Evolutionary conservation across 805 yeast genomes (phyloP).

Genomic region (Sungouiella blattae): DNA sequence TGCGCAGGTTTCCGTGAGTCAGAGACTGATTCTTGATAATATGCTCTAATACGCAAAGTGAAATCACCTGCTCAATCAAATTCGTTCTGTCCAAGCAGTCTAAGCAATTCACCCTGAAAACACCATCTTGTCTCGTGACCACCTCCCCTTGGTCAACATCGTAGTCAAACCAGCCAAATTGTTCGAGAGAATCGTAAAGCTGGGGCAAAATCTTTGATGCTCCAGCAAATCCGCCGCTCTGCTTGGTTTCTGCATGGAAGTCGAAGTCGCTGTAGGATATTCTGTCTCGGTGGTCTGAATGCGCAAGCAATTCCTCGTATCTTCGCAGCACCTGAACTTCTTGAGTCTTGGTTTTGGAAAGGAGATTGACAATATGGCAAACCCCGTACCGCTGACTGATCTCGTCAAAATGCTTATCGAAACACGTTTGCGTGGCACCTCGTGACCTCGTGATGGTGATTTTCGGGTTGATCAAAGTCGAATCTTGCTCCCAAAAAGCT

Average conservation of each 20-base stretch:
- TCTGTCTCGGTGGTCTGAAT: slow-evolving; percentile 27
- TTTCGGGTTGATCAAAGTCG: slow-evolving; percentile 86
- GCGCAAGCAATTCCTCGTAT: slow-evolving; percentile 54
- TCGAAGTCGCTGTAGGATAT: slow-evolving; percentile 76
- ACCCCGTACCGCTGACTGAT: slow-evolving; percentile 77
- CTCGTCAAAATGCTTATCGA: slow-evolving; percentile 73
- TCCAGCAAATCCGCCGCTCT: slow-evolving; percentile 78
- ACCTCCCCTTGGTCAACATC: slow-evolving; percentile 54
- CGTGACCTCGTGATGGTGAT: slow-evolving; percentile 82
- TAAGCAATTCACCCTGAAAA: slow-evolving; percentile 88
- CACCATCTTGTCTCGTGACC: slow-evolving; percentile 79
- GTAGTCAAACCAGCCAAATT: slow-evolving; percentile 79
- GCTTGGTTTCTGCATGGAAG: slow-evolving; percentile 88
- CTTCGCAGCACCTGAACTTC: slow-evolving; percentile 71
- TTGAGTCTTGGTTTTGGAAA: slow-evolving; percentile 69
- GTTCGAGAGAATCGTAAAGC: slow-evolving; percentile 62
- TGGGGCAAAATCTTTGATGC: slow-evolving; percentile 67
- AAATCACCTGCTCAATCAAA: slow-evolving; percentile 79
- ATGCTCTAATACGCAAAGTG: slow-evolving; percentile 61
- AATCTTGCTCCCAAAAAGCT: slow-evolving; percentile 96
- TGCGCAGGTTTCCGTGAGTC: too few species aligned
- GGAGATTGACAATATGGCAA: slow-evolving; percentile 81
- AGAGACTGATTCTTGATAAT: slow-evolving; percentile 7
- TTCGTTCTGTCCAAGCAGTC: slow-evolving; percentile 95
- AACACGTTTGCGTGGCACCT: slow-evolving; percentile 91